Evolutionary conservation across 306 rosid genomes (phyloP).

Genomic region (Comarum palustre): DNA sequence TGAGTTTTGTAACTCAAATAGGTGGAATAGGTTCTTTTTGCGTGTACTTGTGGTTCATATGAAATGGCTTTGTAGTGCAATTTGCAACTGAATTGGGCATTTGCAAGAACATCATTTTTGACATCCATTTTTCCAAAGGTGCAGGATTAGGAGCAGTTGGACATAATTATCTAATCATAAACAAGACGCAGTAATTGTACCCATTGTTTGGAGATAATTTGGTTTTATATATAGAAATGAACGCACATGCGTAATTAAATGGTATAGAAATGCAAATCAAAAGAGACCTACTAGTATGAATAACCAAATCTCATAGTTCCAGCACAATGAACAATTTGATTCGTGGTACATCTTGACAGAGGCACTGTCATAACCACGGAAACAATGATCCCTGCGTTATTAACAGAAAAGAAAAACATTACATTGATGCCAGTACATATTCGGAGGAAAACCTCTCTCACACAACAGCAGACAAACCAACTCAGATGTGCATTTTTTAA

Average conservation of each 20-base stretch:
- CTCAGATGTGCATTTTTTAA: background rate
- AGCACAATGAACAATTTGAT: background rate
- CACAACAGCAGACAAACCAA: background rate
- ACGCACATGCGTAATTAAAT: constrained; percentile 3
- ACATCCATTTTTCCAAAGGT: no score
- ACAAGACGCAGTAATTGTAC: background rate
- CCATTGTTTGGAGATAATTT: background rate
- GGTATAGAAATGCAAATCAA: constrained; percentile 5
- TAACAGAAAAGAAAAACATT: background rate
- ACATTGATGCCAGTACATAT: background rate
- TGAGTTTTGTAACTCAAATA: no score
- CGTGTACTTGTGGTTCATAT: no score
- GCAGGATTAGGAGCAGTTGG: no score
- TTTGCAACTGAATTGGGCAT: no score
- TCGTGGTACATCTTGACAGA: background rate
- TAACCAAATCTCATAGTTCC: constrained; percentile 1
- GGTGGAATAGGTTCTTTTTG: no score
- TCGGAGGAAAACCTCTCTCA: no score
- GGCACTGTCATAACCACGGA: constrained; percentile 96
- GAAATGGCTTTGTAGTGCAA: no score
- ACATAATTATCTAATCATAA: background rate
- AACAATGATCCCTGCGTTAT: constrained; percentile 72
- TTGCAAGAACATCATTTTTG: no score
- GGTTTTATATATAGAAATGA: background rate
- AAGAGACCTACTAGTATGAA: background rate